Evolutionary conservation across 78 protist genomes (phyloP).

Genomic region (slime mould (Dictyostelium discoideum)): DNA sequence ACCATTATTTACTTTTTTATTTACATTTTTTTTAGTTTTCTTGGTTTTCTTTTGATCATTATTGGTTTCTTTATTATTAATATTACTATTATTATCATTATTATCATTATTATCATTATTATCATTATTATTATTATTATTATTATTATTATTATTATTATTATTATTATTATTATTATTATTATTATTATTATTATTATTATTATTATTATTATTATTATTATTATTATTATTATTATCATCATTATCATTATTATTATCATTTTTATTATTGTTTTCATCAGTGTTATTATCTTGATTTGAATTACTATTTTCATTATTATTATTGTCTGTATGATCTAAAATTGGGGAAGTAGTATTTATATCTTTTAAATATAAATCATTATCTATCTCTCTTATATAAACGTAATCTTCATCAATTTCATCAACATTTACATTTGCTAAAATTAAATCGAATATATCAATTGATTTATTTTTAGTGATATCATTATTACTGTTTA

Average conservation of each 20-base stretch:
- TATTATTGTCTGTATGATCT: neutral
- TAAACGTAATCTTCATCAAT: constrained; percentile 39
- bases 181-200: too few relatives aligned
- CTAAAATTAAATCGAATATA: constrained; percentile 58
- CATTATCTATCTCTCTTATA: constrained; percentile 37
- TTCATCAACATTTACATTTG: constrained; percentile 50
- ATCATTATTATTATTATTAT: neutral
- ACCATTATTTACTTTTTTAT: neutral
- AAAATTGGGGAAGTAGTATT: neutral
- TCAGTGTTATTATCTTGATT: neutral
- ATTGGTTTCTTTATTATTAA: neutral
- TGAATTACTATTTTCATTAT: neutral
- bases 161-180: neutral
- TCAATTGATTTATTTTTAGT: constrained; percentile 4
- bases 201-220: too few relatives aligned
- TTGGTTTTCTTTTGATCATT: neutral
- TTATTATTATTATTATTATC: too few relatives aligned
- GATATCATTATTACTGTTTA: neutral
- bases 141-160: neutral
- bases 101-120: neutral
- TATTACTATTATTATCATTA: neutral
- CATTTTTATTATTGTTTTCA: too few relatives aligned
- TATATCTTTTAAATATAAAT: constrained; percentile 12
- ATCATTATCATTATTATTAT: too few relatives aligned
- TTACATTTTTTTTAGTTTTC: neutral